phyloP scores from a whole-genome alignment of 1,284 basidiomycete species.

The Exobasidium cylindrosporum region DNA sequence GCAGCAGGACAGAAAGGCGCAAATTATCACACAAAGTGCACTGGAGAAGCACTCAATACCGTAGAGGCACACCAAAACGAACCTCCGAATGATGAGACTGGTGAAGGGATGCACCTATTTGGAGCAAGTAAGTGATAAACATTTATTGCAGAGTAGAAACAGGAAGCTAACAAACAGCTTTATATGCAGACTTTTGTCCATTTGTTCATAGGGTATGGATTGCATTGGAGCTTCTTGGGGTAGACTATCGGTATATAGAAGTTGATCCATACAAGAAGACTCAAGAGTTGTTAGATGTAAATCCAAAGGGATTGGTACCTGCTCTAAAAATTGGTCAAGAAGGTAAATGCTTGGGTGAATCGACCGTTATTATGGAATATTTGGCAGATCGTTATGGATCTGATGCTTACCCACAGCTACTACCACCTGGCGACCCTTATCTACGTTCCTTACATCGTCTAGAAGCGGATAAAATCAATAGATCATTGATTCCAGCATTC shows the following conservation, averaged over 20 bases:
- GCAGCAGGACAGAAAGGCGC: background rate
- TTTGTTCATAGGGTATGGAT: conserved; percentile 72
- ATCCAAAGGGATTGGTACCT: conserved; percentile 75
- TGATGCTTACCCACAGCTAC: conserved; percentile 53
- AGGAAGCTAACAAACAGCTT: too few species aligned
- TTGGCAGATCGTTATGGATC: conserved; percentile 66
- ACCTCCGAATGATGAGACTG: background rate
- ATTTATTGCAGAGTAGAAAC: too few species aligned
- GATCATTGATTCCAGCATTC: conserved; percentile 69
- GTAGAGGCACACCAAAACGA: conserved; percentile 59
- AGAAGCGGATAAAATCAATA: conserved; percentile 68
- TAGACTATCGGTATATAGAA: conserved; percentile 60
- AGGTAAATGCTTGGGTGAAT: conserved; percentile 35
- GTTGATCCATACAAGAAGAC: conserved; percentile 80
- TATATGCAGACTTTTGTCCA: conserved; percentile 73
- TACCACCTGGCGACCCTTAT: conserved; percentile 67
- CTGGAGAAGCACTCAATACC: conserved; percentile 62
- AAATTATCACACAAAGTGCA: conserved; percentile 58
- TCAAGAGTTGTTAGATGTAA: conserved; percentile 70
- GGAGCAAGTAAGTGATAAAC: background rate
- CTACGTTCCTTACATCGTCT: conserved; percentile 67
- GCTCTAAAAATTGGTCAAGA: conserved; percentile 62
- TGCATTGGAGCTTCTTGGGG: conserved; percentile 59
- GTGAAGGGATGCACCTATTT: background rate
- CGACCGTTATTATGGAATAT: conserved; percentile 62